These are phyloP conservation scores for Salvia miltiorrhiza DNA, from an alignment of 257 asterid species.

Conservation along the genomic window DNA sequence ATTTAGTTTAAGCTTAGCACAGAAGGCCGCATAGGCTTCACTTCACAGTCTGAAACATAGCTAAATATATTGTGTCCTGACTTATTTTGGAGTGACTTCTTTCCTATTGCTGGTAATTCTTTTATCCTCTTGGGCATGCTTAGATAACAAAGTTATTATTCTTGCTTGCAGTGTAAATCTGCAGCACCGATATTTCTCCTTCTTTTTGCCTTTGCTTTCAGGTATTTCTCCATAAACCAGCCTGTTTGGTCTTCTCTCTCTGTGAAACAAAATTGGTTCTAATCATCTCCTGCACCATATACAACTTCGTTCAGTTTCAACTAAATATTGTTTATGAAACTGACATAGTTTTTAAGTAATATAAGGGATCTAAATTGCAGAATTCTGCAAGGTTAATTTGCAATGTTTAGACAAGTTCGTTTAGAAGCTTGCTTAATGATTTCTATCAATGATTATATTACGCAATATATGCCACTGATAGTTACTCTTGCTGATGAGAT, in stretches of 20 bases:
- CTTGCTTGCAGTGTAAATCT: slow-evolving; percentile 91
- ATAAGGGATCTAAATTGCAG: not conserved
- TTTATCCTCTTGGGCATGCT: slow-evolving; percentile 11
- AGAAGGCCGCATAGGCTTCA: not conserved
- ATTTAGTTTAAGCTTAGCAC: not conserved
- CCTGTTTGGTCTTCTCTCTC: slow-evolving; percentile 15
- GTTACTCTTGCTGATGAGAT: not conserved
- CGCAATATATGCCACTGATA: not conserved
- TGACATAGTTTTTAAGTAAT: not conserved
- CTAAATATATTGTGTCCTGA: not conserved
- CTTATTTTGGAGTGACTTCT: slow-evolving; percentile 4
- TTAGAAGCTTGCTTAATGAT: not conserved
- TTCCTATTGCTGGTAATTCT: not conserved
- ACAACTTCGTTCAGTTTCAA: not conserved
- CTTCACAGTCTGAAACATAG: not conserved
- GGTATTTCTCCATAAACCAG: slow-evolving; percentile 46
- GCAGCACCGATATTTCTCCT: slow-evolving; percentile 98
- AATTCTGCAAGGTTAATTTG: not conserved
- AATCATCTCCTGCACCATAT: slow-evolving; percentile 5
- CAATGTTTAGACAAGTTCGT: slow-evolving; percentile 6
- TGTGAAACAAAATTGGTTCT: not conserved
- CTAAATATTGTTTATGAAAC: slow-evolving; percentile 7
- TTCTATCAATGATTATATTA: slow-evolving; percentile 9
- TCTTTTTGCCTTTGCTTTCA: slow-evolving; percentile 94
- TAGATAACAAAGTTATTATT: slow-evolving; percentile 10